phyloP scores from a whole-genome alignment of 805 yeast species.

The Helenozyma baotianmanensis region DNA sequence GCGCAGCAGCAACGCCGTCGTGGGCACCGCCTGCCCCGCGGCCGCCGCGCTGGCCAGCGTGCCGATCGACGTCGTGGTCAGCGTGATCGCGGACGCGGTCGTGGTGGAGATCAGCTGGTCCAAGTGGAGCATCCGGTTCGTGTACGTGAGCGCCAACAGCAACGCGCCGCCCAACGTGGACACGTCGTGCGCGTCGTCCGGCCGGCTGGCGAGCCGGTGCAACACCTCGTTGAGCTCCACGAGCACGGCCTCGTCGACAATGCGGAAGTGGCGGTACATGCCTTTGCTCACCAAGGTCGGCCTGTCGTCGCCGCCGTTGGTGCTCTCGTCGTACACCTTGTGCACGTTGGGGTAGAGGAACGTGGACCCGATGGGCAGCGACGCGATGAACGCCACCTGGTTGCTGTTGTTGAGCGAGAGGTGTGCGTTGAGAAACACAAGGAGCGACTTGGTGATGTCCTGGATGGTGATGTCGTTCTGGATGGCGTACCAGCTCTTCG shows the following conservation, averaged over 20 bases:
- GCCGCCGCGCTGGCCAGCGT: constrained; percentile 8
- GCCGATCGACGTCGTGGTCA: constrained; percentile 25
- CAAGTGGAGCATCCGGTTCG: constrained; percentile 58
- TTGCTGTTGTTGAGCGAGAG: constrained; percentile 80
- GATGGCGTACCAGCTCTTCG: constrained; percentile 58
- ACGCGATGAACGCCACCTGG: constrained; percentile 74
- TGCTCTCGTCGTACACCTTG: constrained; percentile 9
- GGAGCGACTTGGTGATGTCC: constrained; percentile 57
- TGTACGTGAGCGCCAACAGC: constrained; percentile 74
- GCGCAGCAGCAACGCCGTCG: constrained; percentile 30
- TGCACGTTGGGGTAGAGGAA: constrained; percentile 61
- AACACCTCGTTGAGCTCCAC: constrained; percentile 48
- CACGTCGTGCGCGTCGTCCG: constrained; percentile 17
- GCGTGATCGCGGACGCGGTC: constrained; percentile 38
- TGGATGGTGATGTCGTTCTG: constrained; percentile 47
- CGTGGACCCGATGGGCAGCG: constrained; percentile 64
- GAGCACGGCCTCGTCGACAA: constrained; percentile 70
- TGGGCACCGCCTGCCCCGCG: constrained; percentile 10
- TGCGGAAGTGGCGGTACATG: constrained; percentile 82
- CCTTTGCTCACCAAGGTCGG: constrained; percentile 38
- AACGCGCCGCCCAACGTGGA: constrained; percentile 66
- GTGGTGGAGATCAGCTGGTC: constrained; percentile 44
- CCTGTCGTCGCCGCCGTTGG: constrained; percentile 11
- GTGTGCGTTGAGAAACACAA: constrained; percentile 84
- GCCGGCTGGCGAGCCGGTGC: constrained; percentile 13